A percentile compares a stretch with the other conserved stretches of the same genome.
Conservation (phyloP, 2,329 filamentous ascomycete species). For the Paraphaeosphaeria sporulosa region DNA sequence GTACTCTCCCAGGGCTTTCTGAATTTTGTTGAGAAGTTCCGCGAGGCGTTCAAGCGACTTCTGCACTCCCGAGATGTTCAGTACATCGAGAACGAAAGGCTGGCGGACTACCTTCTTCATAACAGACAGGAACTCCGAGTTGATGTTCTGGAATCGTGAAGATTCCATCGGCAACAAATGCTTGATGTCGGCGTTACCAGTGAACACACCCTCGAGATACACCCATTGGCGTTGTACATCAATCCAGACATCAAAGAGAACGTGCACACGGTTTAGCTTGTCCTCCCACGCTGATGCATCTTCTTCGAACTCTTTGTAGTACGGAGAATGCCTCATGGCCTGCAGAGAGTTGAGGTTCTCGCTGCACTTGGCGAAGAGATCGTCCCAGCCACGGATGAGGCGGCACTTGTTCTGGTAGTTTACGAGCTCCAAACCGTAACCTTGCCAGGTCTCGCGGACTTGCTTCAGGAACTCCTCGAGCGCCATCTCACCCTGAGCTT, state of each 20-base stretch:
- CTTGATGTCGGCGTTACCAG: constrained; percentile 98
- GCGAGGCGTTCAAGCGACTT: constrained; percentile 94
- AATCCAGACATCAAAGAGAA: constrained; percentile 99
- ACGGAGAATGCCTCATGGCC: constrained; percentile 98
- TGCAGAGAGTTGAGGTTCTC: constrained; percentile 97
- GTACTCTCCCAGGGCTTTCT: constrained; percentile 98
- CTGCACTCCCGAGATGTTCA: constrained; percentile 94
- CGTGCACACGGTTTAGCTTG: constrained; percentile 94
- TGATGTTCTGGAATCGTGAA: constrained; percentile 97
- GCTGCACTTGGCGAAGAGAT: constrained; percentile 97
- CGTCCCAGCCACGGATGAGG: constrained; percentile 96
- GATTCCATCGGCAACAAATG: constrained; percentile 96
- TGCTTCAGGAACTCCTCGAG: constrained; percentile 96
- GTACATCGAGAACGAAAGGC: constrained; percentile 92
- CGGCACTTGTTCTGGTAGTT: constrained; percentile 98
- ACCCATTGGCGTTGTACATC: constrained; percentile 99
- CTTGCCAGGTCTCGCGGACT: constrained; percentile 96
- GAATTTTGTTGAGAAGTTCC: constrained; percentile 98
- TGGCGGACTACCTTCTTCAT: constrained; percentile 99
- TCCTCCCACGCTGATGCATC: constrained; percentile 97
- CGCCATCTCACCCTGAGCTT: constrained; percentile 98
- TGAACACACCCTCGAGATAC: constrained; percentile 98
- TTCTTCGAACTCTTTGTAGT: constrained; percentile 99
- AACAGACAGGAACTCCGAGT: constrained; percentile 97
- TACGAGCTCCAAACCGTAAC: constrained; percentile 91